Conservation (phyloP, 1,139 yeast species). For the Geotrichum siamense region DNA sequence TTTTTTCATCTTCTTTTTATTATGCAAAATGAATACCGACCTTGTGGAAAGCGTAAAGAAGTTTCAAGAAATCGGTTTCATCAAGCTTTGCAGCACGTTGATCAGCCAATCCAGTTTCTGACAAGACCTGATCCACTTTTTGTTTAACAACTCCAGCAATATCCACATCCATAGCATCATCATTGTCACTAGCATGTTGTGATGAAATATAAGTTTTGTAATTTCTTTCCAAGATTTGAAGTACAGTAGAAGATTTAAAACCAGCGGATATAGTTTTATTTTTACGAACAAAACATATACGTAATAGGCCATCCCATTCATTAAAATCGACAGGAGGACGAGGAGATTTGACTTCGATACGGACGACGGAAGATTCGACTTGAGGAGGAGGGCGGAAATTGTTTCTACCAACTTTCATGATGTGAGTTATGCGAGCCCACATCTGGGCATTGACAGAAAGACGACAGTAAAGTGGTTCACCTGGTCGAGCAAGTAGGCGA, state of each 20-base stretch:
- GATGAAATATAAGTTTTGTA: constrained; percentile 74
- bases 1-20: constrained; percentile 4
- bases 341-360: constrained; percentile 85
- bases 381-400: constrained; percentile 98
- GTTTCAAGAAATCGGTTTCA: constrained; percentile 83
- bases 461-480: constrained; percentile 86
- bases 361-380: constrained; percentile 93
- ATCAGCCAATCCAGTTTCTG: constrained; percentile 64
- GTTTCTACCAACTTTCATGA: constrained; percentile 96
- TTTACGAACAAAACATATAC: constrained; percentile 87
- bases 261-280: constrained; percentile 92
- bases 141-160: constrained; percentile 12
- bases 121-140: constrained; percentile 43
- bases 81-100: constrained; percentile 92
- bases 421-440: constrained; percentile 98
- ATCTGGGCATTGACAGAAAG: constrained; percentile 93
- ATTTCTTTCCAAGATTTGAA: constrained; percentile 79
- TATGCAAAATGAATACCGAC: constrained; percentile 95
- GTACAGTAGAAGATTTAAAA: constrained; percentile 74
- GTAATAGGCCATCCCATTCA: constrained; percentile 94
- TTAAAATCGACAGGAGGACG: constrained; percentile 86
- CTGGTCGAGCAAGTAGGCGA: constrained; percentile 89
- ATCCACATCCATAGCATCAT: constrained; percentile 24
- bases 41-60: constrained; percentile 89
- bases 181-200: constrained; percentile 17